phyloP scores from a whole-genome alignment of 2,329 filamentous ascomycete genomes.

The Penicillium sp. region DNA sequence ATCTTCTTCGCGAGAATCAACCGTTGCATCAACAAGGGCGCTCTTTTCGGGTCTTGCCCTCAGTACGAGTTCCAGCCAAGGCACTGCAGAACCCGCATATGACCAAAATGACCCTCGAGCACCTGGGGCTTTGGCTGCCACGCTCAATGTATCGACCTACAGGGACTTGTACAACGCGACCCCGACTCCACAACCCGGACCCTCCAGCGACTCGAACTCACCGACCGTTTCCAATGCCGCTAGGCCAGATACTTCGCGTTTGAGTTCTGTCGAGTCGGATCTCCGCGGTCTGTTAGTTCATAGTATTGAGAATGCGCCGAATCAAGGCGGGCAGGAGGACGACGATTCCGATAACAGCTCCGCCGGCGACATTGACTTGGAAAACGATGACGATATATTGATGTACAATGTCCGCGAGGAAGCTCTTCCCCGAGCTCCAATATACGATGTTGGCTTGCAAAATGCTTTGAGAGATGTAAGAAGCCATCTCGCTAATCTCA shows the following conservation, averaged over 20 bases:
- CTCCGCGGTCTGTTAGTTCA: background rate
- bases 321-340: background rate
- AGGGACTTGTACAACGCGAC: conserved; percentile 19
- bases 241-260: background rate
- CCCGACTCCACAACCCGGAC: background rate
- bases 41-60: background rate
- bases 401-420: conserved; percentile 20
- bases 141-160: conserved; percentile 17
- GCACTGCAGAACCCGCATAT: background rate
- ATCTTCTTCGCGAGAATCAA: background rate
- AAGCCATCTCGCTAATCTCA: background rate
- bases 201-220: background rate
- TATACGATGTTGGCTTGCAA: conserved; percentile 22
- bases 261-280: background rate
- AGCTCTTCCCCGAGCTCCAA: conserved; percentile 20
- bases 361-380: conserved; percentile 2
- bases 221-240: no score
- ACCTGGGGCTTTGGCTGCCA: background rate
- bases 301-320: background rate
- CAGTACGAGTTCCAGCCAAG: background rate
- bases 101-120: background rate
- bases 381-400: background rate
- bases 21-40: conserved; percentile 1
- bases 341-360: background rate
- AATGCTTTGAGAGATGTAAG: conserved; percentile 5